Evolutionary conservation across 1,284 basidiomycete genomes (phyloP), one percentile per base, ranked within the genome.

Genomic region (Cryptococcus hybrid): DNA sequence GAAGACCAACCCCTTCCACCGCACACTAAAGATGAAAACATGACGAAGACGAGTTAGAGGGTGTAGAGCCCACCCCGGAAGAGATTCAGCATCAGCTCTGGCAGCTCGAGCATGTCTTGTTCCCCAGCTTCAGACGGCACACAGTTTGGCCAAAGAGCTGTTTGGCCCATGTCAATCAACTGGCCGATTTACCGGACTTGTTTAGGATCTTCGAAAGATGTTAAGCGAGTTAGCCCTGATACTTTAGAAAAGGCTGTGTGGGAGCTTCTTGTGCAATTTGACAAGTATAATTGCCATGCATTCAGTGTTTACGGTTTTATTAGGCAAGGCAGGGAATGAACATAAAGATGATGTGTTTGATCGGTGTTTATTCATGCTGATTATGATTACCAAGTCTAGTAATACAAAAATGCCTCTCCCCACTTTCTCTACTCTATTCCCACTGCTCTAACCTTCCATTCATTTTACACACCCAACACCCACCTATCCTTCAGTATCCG

Each of bases 201-300:
- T 96, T 94, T 74, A 86, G 88, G 59, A 88, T 95, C 1, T 96
- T 95, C 69, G 92, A 94, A 77, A 79, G 91, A 58, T 94, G 92
- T 70, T 94, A 34, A 40, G 4, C 3, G 40, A 4, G 30, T 30
- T 30, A 3, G 30, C 3, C 30, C 30, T 4, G 30, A 4, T 30
- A 30, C 30, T 30, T 30, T 30, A 30, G 2, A 30, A 30, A 30
- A 30, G 30, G 30, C 30, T 30, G 3, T 30, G 30, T 30, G 30
- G 30, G 30, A 30, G 30, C 30, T 30, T 30, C 30, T 30, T 30
- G 30, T 30, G 4, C 30, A 30, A 30, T 30, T 30, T 30, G 30
- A 30, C 30, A 30, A 30, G 30, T 30, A 30, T 30, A 30, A 30
- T 30, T 30, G 30, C 30, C 30, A 30, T 30, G 30, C 30, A 30